Base-by-base conservation (phyloP, 1,284 basidiomycete genomes). In the Moesziomyces sp. region DNA sequence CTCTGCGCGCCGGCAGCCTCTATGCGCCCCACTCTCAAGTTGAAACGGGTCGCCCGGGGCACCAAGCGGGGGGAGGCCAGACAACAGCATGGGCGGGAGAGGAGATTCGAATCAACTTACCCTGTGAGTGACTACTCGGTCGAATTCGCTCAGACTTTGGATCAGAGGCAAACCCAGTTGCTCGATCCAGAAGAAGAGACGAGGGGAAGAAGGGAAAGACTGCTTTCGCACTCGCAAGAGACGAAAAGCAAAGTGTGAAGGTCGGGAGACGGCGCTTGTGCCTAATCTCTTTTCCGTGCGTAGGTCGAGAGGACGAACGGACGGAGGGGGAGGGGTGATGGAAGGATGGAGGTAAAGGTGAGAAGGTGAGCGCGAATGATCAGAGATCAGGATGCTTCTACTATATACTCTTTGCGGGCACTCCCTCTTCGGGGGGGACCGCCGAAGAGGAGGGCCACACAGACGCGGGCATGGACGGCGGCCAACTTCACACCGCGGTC, bases 191-290 rank as follows among this genome's bases (percentile, higher is more conserved):
- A n/a, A 18, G 46, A 54, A 35, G 40, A 42, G 26, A 51, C 9
- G 43, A 43, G 8, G 42, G 30, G 54, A 42, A 45, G 21, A n/a
- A 23, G 45, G 45, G 23, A 14, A 11, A 46, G 52, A 46, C 55
- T 68, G 58, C 65, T 62, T 35, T 68, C 65, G 5, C 58, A 58
- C 48, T 48, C 21, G 56, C 46, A 57, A 58, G 56, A 49, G 49
- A 28, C 43, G 50, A 57, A 57, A 51, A 19, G 42, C 57, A 47
- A 46, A 47, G 54, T 30, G 19, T 30, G 19, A 42, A 34, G 34
- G 28, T 21, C 23, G 47, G 35, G 66, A 69, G 66, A 62, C 52
- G 59, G 66, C 66, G 66, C 59, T 63, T 69, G 66, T 69, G 66
- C 66, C 65, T 44, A 52, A 54, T 68, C 65, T 68, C 58, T 61